A percentile compares a stretch with the other conserved stretches of the same genome.
Evolutionary conservation across 1,284 basidiomycete genomes (phyloP).

Genomic region (Cryptococcus sp.): DNA sequence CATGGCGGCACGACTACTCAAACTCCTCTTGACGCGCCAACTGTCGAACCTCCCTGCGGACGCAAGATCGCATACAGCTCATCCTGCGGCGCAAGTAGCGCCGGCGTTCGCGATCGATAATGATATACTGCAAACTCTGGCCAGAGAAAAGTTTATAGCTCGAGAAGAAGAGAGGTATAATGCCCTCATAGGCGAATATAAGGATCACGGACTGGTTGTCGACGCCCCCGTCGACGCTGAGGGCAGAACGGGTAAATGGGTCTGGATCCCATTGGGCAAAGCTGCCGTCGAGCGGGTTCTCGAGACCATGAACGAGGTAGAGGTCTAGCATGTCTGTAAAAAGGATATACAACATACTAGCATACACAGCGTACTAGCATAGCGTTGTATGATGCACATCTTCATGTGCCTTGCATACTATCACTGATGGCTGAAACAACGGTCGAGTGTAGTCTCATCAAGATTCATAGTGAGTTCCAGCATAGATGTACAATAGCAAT

Average conservation of each 20-base stretch:
- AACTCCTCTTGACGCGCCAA: conserved; percentile 67
- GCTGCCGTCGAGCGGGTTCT: conserved; percentile 58
- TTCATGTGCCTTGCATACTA: too few species aligned
- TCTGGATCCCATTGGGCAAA: conserved; percentile 81
- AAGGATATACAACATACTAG: not conserved
- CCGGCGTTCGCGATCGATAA: conserved; percentile 51
- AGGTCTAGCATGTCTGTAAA: conserved; percentile 4
- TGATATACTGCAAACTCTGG: conserved; percentile 45
- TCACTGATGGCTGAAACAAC: too few species aligned
- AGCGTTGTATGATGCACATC: too few species aligned
- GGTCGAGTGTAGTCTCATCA: too few species aligned
- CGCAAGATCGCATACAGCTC: conserved; percentile 20
- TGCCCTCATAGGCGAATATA: conserved; percentile 80
- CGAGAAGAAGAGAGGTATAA: conserved; percentile 80
- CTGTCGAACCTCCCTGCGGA: conserved; percentile 61
- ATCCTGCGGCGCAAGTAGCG: conserved; percentile 23
- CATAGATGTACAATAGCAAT: too few species aligned
- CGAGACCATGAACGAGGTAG: conserved; percentile 22
- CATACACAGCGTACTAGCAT: not conserved
- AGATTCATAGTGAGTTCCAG: too few species aligned
- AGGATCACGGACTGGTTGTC: conserved; percentile 80
- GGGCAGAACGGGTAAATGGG: conserved; percentile 53
- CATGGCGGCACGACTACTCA: conserved; percentile 78
- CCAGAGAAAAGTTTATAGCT: conserved; percentile 74
- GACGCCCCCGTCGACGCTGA: conserved; percentile 53